Evolutionary conservation across 495 filamentous ascomycete genomes (phyloP), one percentile per base, ranked within the genome.

Genomic region (Tuber brumale): DNA sequence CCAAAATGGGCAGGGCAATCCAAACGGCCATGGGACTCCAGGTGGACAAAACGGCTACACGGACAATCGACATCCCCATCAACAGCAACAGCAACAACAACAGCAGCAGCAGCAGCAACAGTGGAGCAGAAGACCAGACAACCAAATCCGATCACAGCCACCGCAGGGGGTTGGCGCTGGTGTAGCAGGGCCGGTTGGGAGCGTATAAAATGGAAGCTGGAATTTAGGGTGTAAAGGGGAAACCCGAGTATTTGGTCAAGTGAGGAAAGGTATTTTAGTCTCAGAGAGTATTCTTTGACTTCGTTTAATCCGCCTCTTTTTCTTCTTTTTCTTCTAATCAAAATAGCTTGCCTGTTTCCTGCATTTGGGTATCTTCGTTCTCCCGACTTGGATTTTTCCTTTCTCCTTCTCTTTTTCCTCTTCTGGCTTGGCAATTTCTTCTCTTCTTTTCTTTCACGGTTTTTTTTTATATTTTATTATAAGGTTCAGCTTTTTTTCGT

Each of bases 21-120:
- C 51, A 78, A 87, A 70, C 79, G 81, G 71, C 51, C 76, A 77
- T 44, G 79, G 78, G 18, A 81, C 81, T 57, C 81, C 76, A 42
- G 83, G 83, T 35, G 80, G 79, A 8, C 83, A 82, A 69, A 81
- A 78, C 27, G 74, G 82, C 27, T 83, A 83, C 27, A 83, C 83
- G 44, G 79, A 72, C 39, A 70, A 70, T 7, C 79, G 77, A 27
- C 72, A 41, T 35, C 57, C 57, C 57, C 27, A 27, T 2, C 48
- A 27, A n/a, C 48, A 57, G 6, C 75, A 45, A 45, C 74, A 83
- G 5, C 70, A 39, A 0, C 70, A 71, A 18, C 70, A 71, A 6
- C 70, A 39, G 3, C 70, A 71, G 16, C 70, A 71, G 18, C 70
- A 71, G 19, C 70, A 80, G 23, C 48, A 74, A 27, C 79, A 80